phyloP scores from a whole-genome alignment of 495 filamentous ascomycete species.

The Aspergillus funiculosus region DNA sequence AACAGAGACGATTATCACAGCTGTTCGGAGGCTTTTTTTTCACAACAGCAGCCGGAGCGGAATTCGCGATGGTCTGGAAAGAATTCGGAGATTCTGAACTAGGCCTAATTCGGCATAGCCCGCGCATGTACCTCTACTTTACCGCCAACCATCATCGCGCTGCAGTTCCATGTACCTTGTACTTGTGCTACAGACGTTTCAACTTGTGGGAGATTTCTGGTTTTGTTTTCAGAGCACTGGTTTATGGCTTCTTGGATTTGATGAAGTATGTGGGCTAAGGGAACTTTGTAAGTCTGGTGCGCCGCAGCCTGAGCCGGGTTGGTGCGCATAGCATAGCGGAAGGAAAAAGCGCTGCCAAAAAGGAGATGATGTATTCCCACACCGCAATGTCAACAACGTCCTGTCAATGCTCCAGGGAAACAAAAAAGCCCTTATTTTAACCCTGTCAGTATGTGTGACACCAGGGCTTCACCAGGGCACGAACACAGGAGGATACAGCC shows the following conservation, averaged over 20 bases:
- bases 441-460: slow-evolving; percentile 11
- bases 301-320: too few species aligned
- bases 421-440: too few species aligned
- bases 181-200: slow-evolving; percentile 10
- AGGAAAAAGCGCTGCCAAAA: too few species aligned
- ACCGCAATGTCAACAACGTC: slow-evolving; percentile 16
- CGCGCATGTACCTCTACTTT: slow-evolving; percentile 6
- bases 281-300: too few species aligned
- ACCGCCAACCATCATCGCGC: neutral
- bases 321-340: too few species aligned
- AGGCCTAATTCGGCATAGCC: slow-evolving; percentile 18
- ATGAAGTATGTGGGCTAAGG: too few species aligned
- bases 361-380: neutral
- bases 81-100: slow-evolving; percentile 24
- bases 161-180: slow-evolving; percentile 6
- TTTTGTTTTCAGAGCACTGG: neutral
- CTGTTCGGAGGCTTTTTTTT: slow-evolving; percentile 30
- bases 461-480: too few species aligned
- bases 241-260: neutral
- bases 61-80: slow-evolving; percentile 21
- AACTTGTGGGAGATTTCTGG: neutral
- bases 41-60: slow-evolving; percentile 13
- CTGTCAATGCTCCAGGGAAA: too few species aligned
- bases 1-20: slow-evolving; percentile 29
- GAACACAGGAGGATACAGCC: neutral